Evolutionary conservation across 768 basidiomycete species (phyloP), one percentile per base, ranked within the genome.

Genomic region (Phylloporus scabripes): DNA sequence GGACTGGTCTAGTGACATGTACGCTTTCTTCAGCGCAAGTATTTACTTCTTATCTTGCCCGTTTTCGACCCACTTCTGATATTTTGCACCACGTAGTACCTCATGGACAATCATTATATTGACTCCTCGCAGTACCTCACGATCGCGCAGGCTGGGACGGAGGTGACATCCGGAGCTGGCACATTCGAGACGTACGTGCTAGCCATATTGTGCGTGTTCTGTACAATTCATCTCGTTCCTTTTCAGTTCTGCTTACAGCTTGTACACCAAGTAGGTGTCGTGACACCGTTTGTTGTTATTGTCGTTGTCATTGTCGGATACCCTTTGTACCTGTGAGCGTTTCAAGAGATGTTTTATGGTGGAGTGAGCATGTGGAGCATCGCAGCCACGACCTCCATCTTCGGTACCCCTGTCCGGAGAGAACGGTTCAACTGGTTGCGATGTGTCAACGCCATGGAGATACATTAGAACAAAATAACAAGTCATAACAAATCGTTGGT

Each of bases 71-170:
- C 42, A 18, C 14, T 28, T 33, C 38, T 61, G 15, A 57, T 23
- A 12, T 21, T 15, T 0, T 7, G 2, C 14, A 8, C 42, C 1
- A 36, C n/a, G n/a, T n/a, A 85, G 81, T 77, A 80, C 53, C 62
- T 86, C 57, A 75, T 74, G 0, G 45, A 73, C 8, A 65, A 71
- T 40, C 67, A 74, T 29, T 70, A 73, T 5, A 53, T 86, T 28
- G 63, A 66, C 50, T 58, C 72, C 12, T 75, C 78, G 3, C 76
- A 85, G 56, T 85, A 74, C 66, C 70, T 85, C 45, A 73, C 63
- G 32, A 81, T 76, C 11, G 74, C 74, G 1, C 82, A 85, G 57
- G 82, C 73, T 7, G 84, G 84, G 6, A 80, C 79, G 0, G 84
- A 86, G 62, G 77, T 78, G 14, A 83, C 79, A 0, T 72, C 71